Evolutionary conservation across 2,329 filamentous ascomycete species (phyloP), one percentile per base, ranked within the genome.

Genomic region (Gnomoniopsis sp.): DNA sequence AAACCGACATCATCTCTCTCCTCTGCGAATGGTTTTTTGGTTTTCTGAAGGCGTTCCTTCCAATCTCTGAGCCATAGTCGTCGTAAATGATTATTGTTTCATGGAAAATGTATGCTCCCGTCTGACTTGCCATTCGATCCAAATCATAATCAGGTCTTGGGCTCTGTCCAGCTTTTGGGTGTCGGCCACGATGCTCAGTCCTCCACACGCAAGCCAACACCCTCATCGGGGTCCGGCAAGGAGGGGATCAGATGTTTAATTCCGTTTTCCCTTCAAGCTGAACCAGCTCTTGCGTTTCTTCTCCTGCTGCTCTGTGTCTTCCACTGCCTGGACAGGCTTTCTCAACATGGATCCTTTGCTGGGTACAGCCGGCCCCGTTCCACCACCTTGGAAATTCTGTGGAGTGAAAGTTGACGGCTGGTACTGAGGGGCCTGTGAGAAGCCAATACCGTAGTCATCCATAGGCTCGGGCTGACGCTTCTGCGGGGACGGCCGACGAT

Each of bases 201-300:
- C 38, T 6, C 17, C 50, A 11, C 23, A 46, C 41, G 34, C 15
- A n/a, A n/a, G 41, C 41, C 41, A 26, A 23, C 38, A 21, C 26
- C 30, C n/a, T 47, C 26, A 34, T 47, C 23, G 26, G 26, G 43
- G 17, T 36, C 33, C 8, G 33, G 33, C n/a, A n/a, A n/a, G n/a
- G n/a, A n/a, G n/a, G n/a, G n/a, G n/a, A n/a, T n/a, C 41, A 21
- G n/a, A 17, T 19, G 19, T 17, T 41, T 73, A 75, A 57, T 71
- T 71, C 33, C 75, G 74, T 70, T 81, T 92, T 79, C 89, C 95
- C 73, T 96, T 83, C 66, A 87, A 85, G 69, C 89, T 86, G 68
- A 98, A 87, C 91, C 93, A 96, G 71, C 92, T 95, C 81, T 92
- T 93, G 64, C 90, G 83, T 80, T 96, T 96, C 61, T 92, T 88